Base-by-base conservation (phyloP, 306 rosid species). In the Sophora flavescens region DNA sequence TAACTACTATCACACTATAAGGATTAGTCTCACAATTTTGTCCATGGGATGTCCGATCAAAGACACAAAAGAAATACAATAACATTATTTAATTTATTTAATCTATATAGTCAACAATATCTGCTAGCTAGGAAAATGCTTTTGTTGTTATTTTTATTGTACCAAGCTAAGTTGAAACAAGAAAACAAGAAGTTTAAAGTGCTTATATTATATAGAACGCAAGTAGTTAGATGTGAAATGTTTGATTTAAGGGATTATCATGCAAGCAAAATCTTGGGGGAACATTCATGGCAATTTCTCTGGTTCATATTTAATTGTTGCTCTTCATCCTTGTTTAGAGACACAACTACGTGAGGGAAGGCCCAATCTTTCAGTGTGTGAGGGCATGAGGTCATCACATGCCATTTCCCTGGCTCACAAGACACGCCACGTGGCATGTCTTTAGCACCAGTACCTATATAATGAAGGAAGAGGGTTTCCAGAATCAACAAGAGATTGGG, bases 371-470 rank as follows among this genome's bases (percentile, higher is more conserved):
- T 47, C 48, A 70, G 64, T 66, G 57, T 41, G 83, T 63, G 72
- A 82, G 72, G 71, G 3, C 42, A 81, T 79, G 72, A 78, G 76
- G 78, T 84, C 16, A 70, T 72, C 98, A 94, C 97, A 91, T 94
- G 97, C 84, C 15, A 80, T 84, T 87, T 80, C 90, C 71, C 86
- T 82, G 65, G 30, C 53, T 66, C 80, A 81, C 66, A 86, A 78
- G 91, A 90, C 95, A 90, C 3, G 92, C 79, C 93, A 89, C 88
- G 91, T 92, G 93, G 82, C 93, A 59, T 39, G 68, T 53, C 15
- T 22, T 44, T 41, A 74, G 74, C 30, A 33, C n/a, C 35, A 54
- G 81, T 79, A 78, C 81, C 26, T 10, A 52, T 82, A 76, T 72
- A 69, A 58, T 77, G 75, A 68, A 64, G 62, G 80, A 42, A 65